A percentile compares a stretch with the other conserved stretches of the same genome.
These are phyloP conservation scores for Aureobasidium sp. DNA, from an alignment of 2,329 filamentous ascomycete genomes.

Conservation along the genomic window DNA sequence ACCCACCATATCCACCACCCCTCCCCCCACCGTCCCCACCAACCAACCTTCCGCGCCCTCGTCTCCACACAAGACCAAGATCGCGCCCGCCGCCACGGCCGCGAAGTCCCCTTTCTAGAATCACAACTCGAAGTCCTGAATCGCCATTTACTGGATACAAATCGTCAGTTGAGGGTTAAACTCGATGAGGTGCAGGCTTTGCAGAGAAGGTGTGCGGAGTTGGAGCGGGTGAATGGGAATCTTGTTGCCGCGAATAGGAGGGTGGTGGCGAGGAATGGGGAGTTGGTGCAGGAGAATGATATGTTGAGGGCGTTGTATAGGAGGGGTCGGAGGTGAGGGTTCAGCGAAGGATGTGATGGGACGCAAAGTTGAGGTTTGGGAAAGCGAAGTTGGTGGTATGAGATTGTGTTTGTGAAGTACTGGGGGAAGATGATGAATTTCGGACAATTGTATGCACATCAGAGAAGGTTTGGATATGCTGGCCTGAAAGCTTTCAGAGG, in stretches of 20 bases:
- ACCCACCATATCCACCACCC: background rate
- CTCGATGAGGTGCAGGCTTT: background rate
- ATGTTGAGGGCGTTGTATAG: background rate
- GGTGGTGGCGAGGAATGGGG: background rate
- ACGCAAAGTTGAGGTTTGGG: background rate
- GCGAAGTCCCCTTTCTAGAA: background rate
- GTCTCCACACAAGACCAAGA: background rate
- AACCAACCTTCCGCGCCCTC: background rate
- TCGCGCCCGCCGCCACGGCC: background rate
- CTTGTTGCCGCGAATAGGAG: background rate
- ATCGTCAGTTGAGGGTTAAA: background rate
- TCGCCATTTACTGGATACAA: background rate
- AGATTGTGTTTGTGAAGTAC: background rate
- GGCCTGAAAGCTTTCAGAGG: background rate
- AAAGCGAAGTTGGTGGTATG: background rate
- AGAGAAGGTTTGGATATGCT: background rate
- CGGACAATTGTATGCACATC: background rate
- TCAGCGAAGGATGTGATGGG: too few species aligned
- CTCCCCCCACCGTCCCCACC: background rate
- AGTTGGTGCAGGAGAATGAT: background rate
- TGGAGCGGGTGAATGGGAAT: background rate
- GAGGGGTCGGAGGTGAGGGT: background rate
- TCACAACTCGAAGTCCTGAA: background rate
- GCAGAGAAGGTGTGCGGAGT: background rate
- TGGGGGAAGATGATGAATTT: background rate